phyloP scores from a whole-genome alignment of 2,329 filamentous ascomycete genomes.

The Calonectria henricotiae region DNA sequence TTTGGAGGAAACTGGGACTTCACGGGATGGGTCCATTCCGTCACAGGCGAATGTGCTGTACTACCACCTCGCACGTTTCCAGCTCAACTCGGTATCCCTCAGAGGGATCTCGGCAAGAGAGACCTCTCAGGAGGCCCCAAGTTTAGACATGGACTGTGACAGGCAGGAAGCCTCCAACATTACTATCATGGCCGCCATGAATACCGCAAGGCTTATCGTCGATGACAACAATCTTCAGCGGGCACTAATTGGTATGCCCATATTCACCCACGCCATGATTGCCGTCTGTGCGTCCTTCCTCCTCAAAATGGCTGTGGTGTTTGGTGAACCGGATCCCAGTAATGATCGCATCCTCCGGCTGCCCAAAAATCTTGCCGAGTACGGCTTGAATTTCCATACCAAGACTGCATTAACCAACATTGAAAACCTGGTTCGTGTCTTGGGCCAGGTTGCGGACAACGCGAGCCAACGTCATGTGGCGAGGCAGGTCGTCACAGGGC shows the following conservation, averaged over 20 bases:
- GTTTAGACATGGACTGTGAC: slow-evolving; percentile 4
- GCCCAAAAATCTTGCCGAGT: background rate
- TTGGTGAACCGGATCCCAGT: background rate
- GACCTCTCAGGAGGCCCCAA: background rate
- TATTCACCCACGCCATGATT: slow-evolving; percentile 18
- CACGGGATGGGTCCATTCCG: background rate
- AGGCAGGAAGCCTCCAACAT: slow-evolving; percentile 4
- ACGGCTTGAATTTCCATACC: slow-evolving; percentile 6
- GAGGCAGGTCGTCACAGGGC: slow-evolving; percentile 12
- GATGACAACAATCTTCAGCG: background rate
- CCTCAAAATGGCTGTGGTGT: slow-evolving; percentile 6
- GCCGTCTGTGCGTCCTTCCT: slow-evolving; percentile 9
- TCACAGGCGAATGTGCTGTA: background rate
- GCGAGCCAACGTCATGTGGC: slow-evolving; percentile 2
- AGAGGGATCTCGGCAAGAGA: slow-evolving; percentile 2
- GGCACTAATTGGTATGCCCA: background rate
- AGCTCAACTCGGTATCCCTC: slow-evolving; percentile 1
- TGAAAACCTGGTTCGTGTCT: background rate
- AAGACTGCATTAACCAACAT: background rate
- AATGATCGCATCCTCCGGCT: background rate
- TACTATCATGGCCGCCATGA: slow-evolving; percentile 7
- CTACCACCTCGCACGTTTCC: slow-evolving; percentile 7
- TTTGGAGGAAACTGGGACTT: background rate
- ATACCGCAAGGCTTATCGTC: background rate
- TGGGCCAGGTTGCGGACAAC: slow-evolving; percentile 1